Evolutionary conservation across 306 rosid species (phyloP).

Genomic region (Casuarina cunninghamiana): DNA sequence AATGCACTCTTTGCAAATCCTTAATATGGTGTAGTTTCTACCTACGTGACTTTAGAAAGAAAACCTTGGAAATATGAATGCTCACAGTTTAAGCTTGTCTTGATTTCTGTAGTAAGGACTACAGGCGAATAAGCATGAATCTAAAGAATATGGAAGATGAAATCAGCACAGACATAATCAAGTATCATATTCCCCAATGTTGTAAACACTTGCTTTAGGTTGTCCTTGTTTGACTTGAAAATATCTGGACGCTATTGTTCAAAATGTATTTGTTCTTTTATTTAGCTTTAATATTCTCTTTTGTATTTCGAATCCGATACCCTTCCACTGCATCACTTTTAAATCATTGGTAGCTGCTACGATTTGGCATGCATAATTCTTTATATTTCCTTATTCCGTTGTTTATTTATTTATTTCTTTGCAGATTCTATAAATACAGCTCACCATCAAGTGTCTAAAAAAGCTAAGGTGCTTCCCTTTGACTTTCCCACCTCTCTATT

Average conservation of each 20-base stretch:
- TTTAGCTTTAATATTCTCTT: neutral
- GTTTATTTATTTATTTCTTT: neutral
- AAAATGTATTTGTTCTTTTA: too few species aligned
- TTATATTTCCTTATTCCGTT: neutral
- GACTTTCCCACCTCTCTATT: neutral
- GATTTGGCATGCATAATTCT: neutral
- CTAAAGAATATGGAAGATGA: neutral
- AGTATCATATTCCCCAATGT: neutral
- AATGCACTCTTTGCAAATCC: neutral
- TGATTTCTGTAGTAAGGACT: neutral
- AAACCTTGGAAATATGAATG: neutral
- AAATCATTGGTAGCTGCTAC: neutral
- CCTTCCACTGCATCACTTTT: neutral
- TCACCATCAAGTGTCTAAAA: slow-evolving; percentile 4
- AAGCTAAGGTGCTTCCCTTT: slow-evolving; percentile 25
- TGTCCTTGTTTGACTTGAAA: neutral
- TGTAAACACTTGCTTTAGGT: neutral
- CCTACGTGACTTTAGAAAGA: neutral
- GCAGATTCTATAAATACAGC: slow-evolving; percentile 30
- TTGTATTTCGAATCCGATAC: neutral
- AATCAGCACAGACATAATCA: neutral
- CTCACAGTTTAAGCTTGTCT: neutral
- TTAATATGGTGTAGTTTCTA: neutral
- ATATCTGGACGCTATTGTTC: too few species aligned
- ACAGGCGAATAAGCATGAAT: neutral